Evolutionary conservation across 1,284 basidiomycete species (phyloP).

Genomic region (Ceratobasidium sp.): DNA sequence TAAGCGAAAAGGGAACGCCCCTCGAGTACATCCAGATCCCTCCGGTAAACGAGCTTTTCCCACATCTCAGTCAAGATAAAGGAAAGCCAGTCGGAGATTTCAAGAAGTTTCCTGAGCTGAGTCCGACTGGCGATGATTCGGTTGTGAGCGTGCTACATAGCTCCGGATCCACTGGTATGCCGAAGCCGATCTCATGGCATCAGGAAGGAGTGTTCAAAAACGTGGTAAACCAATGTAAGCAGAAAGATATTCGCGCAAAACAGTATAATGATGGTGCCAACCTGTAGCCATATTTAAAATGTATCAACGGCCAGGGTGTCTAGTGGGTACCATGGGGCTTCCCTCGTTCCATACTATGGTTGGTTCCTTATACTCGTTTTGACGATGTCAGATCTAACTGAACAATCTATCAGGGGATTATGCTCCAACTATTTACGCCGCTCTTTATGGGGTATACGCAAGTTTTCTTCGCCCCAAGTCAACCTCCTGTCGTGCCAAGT

Average conservation of each 20-base stretch:
- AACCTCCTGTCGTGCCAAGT: constrained; percentile 41
- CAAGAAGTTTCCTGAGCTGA: background rate
- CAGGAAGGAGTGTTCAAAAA: constrained; percentile 27
- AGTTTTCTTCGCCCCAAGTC: constrained; percentile 45
- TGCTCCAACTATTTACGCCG: background rate
- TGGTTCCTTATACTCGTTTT: too few species aligned
- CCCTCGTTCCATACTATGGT: constrained; percentile 35
- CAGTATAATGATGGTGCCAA: too few species aligned
- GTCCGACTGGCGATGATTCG: background rate
- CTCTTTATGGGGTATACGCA: constrained; percentile 7
- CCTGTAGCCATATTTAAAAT: background rate
- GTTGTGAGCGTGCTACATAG: constrained; percentile 19
- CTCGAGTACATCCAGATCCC: background rate
- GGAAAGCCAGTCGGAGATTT: background rate
- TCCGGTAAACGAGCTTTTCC: background rate
- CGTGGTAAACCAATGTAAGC: constrained; percentile 31
- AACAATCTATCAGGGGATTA: constrained; percentile 7
- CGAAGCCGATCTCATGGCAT: constrained; percentile 11
- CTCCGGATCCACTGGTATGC: constrained; percentile 40
- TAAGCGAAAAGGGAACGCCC: background rate
- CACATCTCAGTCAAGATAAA: background rate
- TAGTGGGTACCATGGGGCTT: constrained; percentile 10
- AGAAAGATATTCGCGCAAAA: background rate
- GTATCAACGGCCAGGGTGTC: background rate
- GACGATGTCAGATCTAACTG: too few species aligned